Conservation (phyloP, 106 monocot genomes). For the Dendrobium catenatum region DNA sequence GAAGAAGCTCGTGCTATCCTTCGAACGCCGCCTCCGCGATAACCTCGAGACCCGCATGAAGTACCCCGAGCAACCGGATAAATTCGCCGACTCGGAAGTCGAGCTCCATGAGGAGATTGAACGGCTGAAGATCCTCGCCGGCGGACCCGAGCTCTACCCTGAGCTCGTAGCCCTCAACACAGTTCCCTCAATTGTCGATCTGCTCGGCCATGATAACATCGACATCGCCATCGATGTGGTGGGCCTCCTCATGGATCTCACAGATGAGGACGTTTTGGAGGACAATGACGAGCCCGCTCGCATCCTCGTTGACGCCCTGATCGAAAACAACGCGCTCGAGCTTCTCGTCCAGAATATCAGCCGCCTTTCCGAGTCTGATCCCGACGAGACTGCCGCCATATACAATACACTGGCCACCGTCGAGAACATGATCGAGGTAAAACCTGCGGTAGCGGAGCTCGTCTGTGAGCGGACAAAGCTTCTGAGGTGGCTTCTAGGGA, state of each 20-base stretch:
- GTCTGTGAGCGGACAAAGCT: constrained; percentile 89
- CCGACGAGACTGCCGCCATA: constrained; percentile 77
- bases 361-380: constrained; percentile 75
- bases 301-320: constrained; percentile 59
- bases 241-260: constrained; percentile 71
- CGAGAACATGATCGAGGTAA: constrained; percentile 89
- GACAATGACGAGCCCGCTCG: constrained; percentile 68
- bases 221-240: constrained; percentile 85
- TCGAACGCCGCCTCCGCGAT: constrained; percentile 92
- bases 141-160: constrained; percentile 80
- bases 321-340: constrained; percentile 85
- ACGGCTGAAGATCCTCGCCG: constrained; percentile 68
- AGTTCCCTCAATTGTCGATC: constrained; percentile 57
- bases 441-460: constrained; percentile 63
- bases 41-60: constrained; percentile 93
- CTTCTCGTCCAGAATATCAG: constrained; percentile 79
- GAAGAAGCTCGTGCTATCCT: constrained; percentile 84
- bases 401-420: constrained; percentile 68
- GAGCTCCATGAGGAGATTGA: constrained; percentile 81
- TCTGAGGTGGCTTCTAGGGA: constrained; percentile 53
- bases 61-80: constrained; percentile 73
- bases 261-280: constrained; percentile 77
- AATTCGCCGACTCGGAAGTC: constrained; percentile 95
- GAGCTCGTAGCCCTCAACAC: constrained; percentile 77
- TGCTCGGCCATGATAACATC: constrained; percentile 75